Evolutionary conservation across 306 rosid species (phyloP).

Genomic region (Rosa rugosa): DNA sequence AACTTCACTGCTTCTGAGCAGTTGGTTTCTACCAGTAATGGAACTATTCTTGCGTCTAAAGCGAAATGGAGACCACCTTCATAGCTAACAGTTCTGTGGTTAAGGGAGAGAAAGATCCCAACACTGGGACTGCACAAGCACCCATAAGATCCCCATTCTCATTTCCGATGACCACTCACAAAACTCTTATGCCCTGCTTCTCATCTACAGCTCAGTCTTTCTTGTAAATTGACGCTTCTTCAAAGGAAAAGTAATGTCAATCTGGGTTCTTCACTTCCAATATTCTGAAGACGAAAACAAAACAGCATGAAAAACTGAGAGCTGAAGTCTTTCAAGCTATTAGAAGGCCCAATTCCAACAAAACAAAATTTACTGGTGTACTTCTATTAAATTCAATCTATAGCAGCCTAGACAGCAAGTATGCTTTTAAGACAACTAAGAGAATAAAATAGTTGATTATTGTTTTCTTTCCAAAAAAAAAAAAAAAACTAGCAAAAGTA

Average conservation of each 20-base stretch:
- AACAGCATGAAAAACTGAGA: neutral
- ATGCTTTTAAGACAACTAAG: neutral
- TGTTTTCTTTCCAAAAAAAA: too few species aligned
- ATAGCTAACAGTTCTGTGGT: neutral
- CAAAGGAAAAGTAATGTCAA: conserved; percentile 17
- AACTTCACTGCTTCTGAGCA: neutral
- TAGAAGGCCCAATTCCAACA: neutral
- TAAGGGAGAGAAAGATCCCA: neutral
- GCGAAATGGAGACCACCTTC: neutral
- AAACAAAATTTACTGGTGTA: neutral
- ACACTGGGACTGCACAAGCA: neutral
- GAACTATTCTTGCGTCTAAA: neutral
- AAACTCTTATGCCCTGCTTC: neutral
- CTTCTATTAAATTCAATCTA: neutral
- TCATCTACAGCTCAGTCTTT: neutral
- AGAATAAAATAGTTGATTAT: neutral
- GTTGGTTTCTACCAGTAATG: neutral
- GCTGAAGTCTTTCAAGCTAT: neutral
- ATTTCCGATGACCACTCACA: too few species aligned
- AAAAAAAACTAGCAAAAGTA: conserved; percentile 10
- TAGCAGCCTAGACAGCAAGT: neutral
- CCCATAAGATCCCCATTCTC: neutral
- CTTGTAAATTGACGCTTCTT: neutral
- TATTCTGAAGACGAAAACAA: conserved; percentile 26
- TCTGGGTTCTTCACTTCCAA: conserved; percentile 29